phyloP scores from a whole-genome alignment of 1,284 basidiomycete genomes.

The Puccinia novopanici region DNA sequence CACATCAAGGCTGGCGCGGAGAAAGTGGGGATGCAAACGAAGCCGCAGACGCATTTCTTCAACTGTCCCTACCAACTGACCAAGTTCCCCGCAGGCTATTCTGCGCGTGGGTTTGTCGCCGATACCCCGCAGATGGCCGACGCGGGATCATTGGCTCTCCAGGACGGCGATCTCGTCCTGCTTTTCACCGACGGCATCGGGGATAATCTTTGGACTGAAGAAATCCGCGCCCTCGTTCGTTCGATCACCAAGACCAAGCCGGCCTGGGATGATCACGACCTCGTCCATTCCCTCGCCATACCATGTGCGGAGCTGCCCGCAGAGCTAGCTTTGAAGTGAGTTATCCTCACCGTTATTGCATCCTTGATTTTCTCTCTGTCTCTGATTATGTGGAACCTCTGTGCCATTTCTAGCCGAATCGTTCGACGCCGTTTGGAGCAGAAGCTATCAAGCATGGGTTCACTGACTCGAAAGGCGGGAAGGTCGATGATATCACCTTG shows the following conservation, averaged over 20 bases:
- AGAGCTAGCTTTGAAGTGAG: conserved; percentile 39
- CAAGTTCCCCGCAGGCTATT: conserved; percentile 22
- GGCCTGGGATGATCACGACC: conserved; percentile 1
- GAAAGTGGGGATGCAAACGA: conserved; percentile 1
- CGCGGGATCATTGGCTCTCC: not conserved
- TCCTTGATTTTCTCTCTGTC: not conserved
- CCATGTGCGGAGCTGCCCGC: conserved; percentile 10
- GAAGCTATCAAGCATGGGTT: conserved; percentile 37
- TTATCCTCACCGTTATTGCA: not conserved
- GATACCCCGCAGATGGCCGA: conserved; percentile 39
- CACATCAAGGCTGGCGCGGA: not conserved
- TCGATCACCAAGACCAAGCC: not conserved
- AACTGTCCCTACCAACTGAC: conserved; percentile 50
- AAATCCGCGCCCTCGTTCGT: conserved; percentile 8
- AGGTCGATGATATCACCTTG: conserved; percentile 43
- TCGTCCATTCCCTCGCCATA: conserved; percentile 1
- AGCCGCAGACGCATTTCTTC: conserved; percentile 45
- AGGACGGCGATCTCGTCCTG: conserved; percentile 43
- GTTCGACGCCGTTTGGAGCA: conserved; percentile 38
- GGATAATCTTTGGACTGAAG: conserved; percentile 43
- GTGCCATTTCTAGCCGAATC: not conserved
- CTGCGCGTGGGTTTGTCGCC: not conserved
- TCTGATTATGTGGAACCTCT: not conserved
- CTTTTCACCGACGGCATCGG: conserved; percentile 41
- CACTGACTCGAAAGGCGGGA: conserved; percentile 44